Evolutionary conservation across 2,329 filamentous ascomycete species (phyloP).

Genomic region (Trichoderma gracile): DNA sequence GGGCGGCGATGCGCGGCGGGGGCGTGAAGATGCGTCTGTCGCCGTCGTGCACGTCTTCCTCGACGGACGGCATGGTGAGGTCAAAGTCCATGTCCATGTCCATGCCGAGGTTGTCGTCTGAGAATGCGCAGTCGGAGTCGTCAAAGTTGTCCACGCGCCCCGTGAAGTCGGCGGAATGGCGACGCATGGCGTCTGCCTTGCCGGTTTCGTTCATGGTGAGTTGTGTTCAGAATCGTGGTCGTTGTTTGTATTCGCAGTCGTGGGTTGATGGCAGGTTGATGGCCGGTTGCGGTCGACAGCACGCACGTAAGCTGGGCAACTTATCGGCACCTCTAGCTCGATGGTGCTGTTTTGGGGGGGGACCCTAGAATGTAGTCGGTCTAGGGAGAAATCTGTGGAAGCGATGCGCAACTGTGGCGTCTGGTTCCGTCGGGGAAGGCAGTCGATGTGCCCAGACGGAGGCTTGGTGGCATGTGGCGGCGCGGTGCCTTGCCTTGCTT

Average conservation of each 20-base stretch:
- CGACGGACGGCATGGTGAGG: slow-evolving; percentile 42
- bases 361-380: too few species aligned
- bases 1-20: slow-evolving; percentile 74
- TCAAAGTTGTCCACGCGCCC: slow-evolving; percentile 46
- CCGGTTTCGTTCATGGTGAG: slow-evolving; percentile 10
- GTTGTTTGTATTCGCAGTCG: not conserved
- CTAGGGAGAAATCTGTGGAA: too few species aligned
- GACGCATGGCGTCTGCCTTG: slow-evolving; percentile 43
- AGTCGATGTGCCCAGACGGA: not conserved
- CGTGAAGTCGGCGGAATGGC: slow-evolving; percentile 44
- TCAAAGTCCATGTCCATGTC: slow-evolving; percentile 39
- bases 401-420: not conserved
- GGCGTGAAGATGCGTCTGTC: slow-evolving; percentile 55
- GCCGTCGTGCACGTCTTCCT: slow-evolving; percentile 41
- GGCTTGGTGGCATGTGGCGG: not conserved
- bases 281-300: not conserved
- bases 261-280: not conserved
- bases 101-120: slow-evolving; percentile 31
- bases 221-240: not conserved
- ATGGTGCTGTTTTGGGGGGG: too few species aligned
- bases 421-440: not conserved
- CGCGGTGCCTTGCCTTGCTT: slow-evolving; percentile 3
- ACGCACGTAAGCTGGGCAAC: too few species aligned
- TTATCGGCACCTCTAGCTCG: too few species aligned
- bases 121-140: slow-evolving; percentile 35